Conservation (phyloP, 208 protist genomes). For the Endotrypanum monterogeii region DNA sequence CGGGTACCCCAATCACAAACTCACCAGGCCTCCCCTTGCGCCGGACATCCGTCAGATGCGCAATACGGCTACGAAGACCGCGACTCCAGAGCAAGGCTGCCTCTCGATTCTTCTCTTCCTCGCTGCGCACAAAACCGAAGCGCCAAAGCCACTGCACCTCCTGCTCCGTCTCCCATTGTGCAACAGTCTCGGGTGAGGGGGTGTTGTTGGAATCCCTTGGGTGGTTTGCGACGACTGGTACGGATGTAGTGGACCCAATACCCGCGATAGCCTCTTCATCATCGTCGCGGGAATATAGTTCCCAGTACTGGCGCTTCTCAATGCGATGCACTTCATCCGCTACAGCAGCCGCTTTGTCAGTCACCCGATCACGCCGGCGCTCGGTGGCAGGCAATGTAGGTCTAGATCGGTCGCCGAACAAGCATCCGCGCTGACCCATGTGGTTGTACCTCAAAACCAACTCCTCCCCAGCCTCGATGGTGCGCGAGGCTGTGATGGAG, state of each 20-base stretch:
- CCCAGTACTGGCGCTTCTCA: constrained; percentile 41
- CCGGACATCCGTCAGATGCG: constrained; percentile 83
- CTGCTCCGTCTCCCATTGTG: constrained; percentile 37
- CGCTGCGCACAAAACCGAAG: constrained; percentile 74
- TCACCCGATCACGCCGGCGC: neutral
- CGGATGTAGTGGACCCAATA: neutral
- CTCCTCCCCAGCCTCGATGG: constrained; percentile 66
- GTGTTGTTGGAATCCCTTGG: constrained; percentile 11
- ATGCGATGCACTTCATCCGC: constrained; percentile 26
- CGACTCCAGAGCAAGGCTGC: constrained; percentile 68
- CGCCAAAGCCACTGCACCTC: constrained; percentile 83
- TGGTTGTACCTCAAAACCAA: constrained; percentile 75
- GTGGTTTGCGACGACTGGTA: neutral
- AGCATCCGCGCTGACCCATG: constrained; percentile 62
- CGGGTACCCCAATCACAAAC: constrained; percentile 91
- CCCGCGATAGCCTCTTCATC: constrained; percentile 27
- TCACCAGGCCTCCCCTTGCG: constrained; percentile 73
- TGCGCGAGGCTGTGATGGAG: constrained; percentile 51
- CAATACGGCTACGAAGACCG: constrained; percentile 62
- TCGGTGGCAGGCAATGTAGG: neutral
- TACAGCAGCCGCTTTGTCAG: constrained; percentile 23
- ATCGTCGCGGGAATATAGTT: constrained; percentile 39
- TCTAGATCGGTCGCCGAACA: constrained; percentile 45
- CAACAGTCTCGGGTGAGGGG: constrained; percentile 3
- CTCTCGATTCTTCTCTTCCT: constrained; percentile 64